A percentile compares a stretch with the other conserved stretches of the same genome.
These are phyloP conservation scores for Trametes coccinea DNA, from an alignment of 768 basidiomycete genomes.

Conservation along the genomic window DNA sequence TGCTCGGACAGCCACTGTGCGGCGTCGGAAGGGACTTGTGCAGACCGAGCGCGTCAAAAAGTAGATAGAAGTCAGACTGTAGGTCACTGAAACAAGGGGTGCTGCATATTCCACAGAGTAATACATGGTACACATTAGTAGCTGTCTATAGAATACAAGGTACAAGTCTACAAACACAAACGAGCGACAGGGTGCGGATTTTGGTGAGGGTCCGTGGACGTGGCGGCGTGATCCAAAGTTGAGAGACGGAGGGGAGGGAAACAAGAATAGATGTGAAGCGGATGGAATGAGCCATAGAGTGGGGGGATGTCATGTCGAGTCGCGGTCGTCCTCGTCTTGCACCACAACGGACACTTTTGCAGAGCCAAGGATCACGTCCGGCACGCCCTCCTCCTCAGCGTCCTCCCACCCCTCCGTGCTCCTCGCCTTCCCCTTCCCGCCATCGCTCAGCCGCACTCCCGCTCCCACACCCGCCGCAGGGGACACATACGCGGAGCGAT, in stretches of 20 bases:
- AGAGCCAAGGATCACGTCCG: slow-evolving; percentile 52
- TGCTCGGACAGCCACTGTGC: background rate
- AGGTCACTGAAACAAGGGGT: background rate
- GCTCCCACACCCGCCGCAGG: background rate
- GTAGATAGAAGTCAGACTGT: background rate
- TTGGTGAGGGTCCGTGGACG: background rate
- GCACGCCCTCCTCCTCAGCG: slow-evolving; percentile 40
- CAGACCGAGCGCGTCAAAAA: background rate
- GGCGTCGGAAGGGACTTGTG: background rate
- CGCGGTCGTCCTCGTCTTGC: background rate
- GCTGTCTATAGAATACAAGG: background rate
- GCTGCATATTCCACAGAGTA: background rate
- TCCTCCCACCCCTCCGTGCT: slow-evolving; percentile 26
- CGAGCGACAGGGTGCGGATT: background rate
- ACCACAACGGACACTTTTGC: slow-evolving; percentile 34
- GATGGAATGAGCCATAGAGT: background rate
- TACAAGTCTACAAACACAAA: background rate
- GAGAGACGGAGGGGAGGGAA: background rate
- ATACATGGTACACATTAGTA: slow-evolving; percentile 1
- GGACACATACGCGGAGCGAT: slow-evolving; percentile 20
- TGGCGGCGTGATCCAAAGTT: background rate
- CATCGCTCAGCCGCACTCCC: background rate
- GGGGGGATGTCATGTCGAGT: background rate
- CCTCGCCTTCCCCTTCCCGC: slow-evolving; percentile 28
- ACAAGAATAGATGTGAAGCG: background rate